These are phyloP conservation scores for Tardiomyces blankii DNA, from an alignment of 1,139 yeast species.

Conservation along the genomic window DNA sequence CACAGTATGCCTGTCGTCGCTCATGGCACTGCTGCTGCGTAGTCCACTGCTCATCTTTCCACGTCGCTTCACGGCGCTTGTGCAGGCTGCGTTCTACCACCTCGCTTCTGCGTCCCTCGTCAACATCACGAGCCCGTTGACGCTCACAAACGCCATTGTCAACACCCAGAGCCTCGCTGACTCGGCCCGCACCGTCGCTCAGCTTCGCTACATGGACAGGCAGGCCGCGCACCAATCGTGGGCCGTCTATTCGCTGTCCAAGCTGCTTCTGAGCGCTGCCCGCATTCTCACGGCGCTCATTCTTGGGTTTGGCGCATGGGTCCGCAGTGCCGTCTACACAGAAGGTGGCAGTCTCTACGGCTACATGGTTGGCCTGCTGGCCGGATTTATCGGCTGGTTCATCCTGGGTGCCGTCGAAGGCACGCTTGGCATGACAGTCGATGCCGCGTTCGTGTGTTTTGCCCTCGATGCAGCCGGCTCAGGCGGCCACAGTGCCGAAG, in stretches of 20 bases:
- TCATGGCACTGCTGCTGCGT: conserved; percentile 24
- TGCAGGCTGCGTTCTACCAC: conserved; percentile 18
- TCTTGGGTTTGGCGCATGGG: conserved; percentile 31
- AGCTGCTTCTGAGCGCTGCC: conserved; percentile 28
- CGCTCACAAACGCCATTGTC: conserved; percentile 29
- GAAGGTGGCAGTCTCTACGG: conserved; percentile 27
- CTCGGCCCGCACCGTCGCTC: conserved; percentile 22
- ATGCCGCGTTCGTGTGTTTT: conserved; percentile 27
- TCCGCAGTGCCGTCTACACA: conserved; percentile 26
- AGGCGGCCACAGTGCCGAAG: conserved; percentile 26
- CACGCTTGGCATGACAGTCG: conserved; percentile 29
- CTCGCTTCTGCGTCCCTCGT: conserved; percentile 21
- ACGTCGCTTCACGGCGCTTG: conserved; percentile 14
- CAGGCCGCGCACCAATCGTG: conserved; percentile 8
- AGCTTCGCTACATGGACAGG: conserved; percentile 14
- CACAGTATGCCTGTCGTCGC: conserved; percentile 27
- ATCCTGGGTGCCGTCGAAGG: conserved; percentile 35
- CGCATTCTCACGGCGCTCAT: conserved; percentile 27
- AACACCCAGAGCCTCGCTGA: conserved; percentile 21
- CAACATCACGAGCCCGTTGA: conserved; percentile 26
- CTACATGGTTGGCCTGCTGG: conserved; percentile 29
- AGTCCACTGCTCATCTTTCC: conserved; percentile 29
- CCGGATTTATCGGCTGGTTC: conserved; percentile 33
- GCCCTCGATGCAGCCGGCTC: conserved; percentile 24
- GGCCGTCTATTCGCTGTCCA: conserved; percentile 28